Conservation (phyloP, 495 filamentous ascomycete species). For the Viridothelium virens region DNA sequence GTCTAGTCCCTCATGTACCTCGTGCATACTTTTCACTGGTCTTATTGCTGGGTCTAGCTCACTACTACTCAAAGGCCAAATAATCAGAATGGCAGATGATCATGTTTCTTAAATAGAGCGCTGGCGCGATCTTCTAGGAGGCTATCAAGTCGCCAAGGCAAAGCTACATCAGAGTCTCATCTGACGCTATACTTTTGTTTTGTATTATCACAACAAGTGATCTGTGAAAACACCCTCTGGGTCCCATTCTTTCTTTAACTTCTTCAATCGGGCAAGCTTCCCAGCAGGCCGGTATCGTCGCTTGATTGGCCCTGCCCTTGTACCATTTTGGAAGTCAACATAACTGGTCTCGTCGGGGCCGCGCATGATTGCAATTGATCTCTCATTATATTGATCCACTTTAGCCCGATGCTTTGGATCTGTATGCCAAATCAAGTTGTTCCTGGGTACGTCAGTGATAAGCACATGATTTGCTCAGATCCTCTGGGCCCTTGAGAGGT, state of each 20-base stretch:
- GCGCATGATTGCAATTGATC: slow-evolving; percentile 21
- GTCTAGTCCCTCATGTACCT: too few species aligned
- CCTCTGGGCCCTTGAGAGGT: background rate
- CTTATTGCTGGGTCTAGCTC: too few species aligned
- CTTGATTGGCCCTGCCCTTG: slow-evolving; percentile 19
- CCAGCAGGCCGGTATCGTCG: slow-evolving; percentile 12
- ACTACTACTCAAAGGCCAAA: too few species aligned
- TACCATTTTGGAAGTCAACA: slow-evolving; percentile 22
- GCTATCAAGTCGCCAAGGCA: too few species aligned
- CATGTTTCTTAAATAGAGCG: too few species aligned
- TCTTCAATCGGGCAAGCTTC: background rate
- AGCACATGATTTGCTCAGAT: background rate
- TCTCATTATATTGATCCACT: slow-evolving; percentile 14
- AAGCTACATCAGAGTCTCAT: too few species aligned
- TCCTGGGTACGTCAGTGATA: slow-evolving; percentile 5
- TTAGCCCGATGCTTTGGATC: slow-evolving; percentile 10
- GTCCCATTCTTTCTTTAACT: background rate
- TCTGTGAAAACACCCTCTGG: background rate
- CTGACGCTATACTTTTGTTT: too few species aligned
- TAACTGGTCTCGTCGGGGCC: slow-evolving; percentile 13
- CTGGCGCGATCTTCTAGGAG: too few species aligned
- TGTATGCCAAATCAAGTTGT: slow-evolving; percentile 20
- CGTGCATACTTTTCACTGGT: too few species aligned
- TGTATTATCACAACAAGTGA: background rate
- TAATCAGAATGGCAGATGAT: too few species aligned